phyloP scores from a whole-genome alignment of 768 basidiomycete species.

The Tylopilus sp. region DNA sequence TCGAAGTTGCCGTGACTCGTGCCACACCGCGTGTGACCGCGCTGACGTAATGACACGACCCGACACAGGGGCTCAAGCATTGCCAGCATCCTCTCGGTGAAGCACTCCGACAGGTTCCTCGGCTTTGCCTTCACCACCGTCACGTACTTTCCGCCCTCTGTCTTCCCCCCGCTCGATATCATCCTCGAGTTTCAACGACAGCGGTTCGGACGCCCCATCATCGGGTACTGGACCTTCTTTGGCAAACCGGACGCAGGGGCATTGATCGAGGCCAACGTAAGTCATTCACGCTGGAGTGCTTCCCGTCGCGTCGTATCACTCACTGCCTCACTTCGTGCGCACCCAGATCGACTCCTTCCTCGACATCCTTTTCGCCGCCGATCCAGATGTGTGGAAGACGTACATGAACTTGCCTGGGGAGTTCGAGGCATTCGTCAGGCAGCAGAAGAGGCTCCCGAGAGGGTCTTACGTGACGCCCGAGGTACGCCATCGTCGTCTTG shows the following conservation, averaged over 20 bases:
- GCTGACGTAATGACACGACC: constrained; percentile 3
- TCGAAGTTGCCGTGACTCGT: background rate
- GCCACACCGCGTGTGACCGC: background rate
- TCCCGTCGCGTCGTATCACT: background rate
- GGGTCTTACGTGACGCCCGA: constrained; percentile 33
- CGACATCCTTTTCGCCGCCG: constrained; percentile 31
- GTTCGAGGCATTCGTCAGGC: constrained; percentile 29
- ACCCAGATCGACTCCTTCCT: constrained; percentile 39
- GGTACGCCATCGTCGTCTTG: constrained; percentile 17
- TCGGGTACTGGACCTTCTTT: constrained; percentile 44
- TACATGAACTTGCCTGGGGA: constrained; percentile 35
- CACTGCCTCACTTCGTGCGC: too few species aligned
- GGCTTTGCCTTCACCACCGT: constrained; percentile 38
- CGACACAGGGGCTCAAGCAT: constrained; percentile 34
- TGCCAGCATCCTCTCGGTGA: constrained; percentile 35
- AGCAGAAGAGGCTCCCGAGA: constrained; percentile 18
- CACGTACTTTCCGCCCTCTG: constrained; percentile 30
- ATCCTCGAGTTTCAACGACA: constrained; percentile 26
- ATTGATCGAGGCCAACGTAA: constrained; percentile 34
- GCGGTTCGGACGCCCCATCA: constrained; percentile 34
- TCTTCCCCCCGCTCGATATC: constrained; percentile 25
- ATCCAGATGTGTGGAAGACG: constrained; percentile 34
- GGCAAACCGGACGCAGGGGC: constrained; percentile 27
- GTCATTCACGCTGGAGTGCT: constrained; percentile 1
- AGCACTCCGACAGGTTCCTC: constrained; percentile 38